Conservation (phyloP, 192 early-diverging fungal genomes). For the Coemansia guatemalensis region DNA sequence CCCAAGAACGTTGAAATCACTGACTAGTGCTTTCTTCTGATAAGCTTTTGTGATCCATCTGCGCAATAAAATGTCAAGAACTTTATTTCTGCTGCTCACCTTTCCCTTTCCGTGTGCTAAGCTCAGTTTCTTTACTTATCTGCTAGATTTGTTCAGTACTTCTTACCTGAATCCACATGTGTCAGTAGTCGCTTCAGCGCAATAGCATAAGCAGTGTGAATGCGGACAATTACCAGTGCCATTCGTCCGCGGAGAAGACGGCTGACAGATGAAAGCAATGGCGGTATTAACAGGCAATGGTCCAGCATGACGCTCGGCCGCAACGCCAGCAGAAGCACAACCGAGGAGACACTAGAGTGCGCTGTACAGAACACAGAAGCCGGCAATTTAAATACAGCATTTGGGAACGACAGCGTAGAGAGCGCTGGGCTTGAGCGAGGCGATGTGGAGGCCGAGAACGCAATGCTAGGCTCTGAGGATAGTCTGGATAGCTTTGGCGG, state of each 20-base stretch:
- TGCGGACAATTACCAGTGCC: conserved; percentile 39
- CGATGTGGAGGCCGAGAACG: no score
- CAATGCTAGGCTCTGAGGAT: background rate
- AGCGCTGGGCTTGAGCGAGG: background rate
- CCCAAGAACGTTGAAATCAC: no score
- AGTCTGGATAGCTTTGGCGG: background rate
- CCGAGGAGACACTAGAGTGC: conserved; percentile 9
- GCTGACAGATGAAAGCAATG: conserved; percentile 10
- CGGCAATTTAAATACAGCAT: no score
- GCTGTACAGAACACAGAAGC: background rate
- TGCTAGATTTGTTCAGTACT: no score
- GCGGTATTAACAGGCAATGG: background rate
- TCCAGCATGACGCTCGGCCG: background rate
- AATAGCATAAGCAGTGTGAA: background rate
- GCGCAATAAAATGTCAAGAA: background rate
- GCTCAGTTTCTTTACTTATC: no score
- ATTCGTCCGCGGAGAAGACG: conserved; percentile 38
- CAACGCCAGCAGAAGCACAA: conserved; percentile 6
- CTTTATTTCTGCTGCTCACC: background rate
- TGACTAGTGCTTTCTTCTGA: background rate
- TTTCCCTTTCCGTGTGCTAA: background rate
- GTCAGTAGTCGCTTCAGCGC: no score
- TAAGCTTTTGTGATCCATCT: background rate
- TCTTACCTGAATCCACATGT: no score
- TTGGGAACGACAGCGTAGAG: conserved; percentile 1